A percentile compares a stretch with the other conserved stretches of the same genome.
These are phyloP conservation scores for Tetrapyrgos nigripes DNA, from an alignment of 1,284 basidiomycete genomes.

Conservation along the genomic window DNA sequence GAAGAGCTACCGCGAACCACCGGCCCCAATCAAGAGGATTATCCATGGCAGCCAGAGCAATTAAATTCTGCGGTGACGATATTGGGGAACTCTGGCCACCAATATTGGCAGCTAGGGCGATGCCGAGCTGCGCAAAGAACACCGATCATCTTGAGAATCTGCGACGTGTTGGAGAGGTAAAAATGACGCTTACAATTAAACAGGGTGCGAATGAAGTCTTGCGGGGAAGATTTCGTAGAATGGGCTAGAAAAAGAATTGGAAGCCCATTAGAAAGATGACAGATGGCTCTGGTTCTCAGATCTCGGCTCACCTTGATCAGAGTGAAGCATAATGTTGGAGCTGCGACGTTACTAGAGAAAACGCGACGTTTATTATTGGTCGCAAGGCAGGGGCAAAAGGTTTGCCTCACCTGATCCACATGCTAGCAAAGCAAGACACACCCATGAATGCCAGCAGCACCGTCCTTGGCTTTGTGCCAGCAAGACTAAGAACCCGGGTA, in stretches of 20 bases:
- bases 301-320: slow-evolving; percentile 78
- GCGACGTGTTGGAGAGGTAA: slow-evolving; percentile 1
- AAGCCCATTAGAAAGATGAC: slow-evolving; percentile 7
- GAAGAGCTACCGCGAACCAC: slow-evolving; percentile 96
- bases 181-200: slow-evolving; percentile 73
- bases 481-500: slow-evolving; percentile 89
- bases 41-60: slow-evolving; percentile 90
- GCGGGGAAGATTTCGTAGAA: slow-evolving; percentile 89
- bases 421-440: slow-evolving; percentile 97
- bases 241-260: slow-evolving; percentile 65
- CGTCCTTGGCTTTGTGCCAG: slow-evolving; percentile 86
- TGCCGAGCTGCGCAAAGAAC: slow-evolving; percentile 72
- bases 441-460: slow-evolving; percentile 96
- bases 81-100: slow-evolving; percentile 96
- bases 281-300: slow-evolving; percentile 2
- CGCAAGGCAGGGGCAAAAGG: slow-evolving; percentile 37
- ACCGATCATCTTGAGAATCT: slow-evolving; percentile 4
- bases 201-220: slow-evolving; percentile 90
- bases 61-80: slow-evolving; percentile 97
- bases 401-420: slow-evolving; percentile 90
- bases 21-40: slow-evolving; percentile 87
- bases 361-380: slow-evolving; percentile 10
- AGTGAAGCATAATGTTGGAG: slow-evolving; percentile 98
- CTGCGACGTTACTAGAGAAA: slow-evolving; percentile 89
- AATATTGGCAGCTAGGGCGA: slow-evolving; percentile 97